Base-by-base conservation (phyloP, 192 early-diverging fungal species). In the Mycoemilia scoparia region DNA sequence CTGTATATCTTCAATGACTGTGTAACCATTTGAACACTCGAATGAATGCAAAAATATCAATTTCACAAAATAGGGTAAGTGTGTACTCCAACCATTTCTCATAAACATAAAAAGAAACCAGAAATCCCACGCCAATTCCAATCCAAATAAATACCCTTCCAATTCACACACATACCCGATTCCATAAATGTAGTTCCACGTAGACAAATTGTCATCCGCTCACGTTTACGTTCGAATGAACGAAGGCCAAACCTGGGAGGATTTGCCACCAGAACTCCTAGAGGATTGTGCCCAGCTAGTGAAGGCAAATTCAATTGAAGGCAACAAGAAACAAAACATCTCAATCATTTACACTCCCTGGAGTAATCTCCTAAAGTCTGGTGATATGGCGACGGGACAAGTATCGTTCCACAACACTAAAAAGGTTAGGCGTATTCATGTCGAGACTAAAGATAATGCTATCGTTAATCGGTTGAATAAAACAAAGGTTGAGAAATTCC, bases 221-320 rank as follows among this genome's bases (percentile, higher is more conserved):
- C 95, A 98, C 71, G 86, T 95, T 1, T 98, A 98, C 46, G 66
- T 98, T 34, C 71, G 95, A 0, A 57, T 98, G 18, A 38, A 62
- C 8, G 34, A 45, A 0, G 69, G 61, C 5, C 67, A 71, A 37
- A 71, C 64, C 4, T 98, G 93, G 93, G 76, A 86, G 4, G 52
- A 52, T 29, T 87, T 98, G 17, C 73, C 79, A 0, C 30, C 70
- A 34, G 46, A 32, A 4, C 66, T 92, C 11, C 51, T 98, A 3
- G 60, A 69, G 19, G 95, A 98, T 39, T 61, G 75, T 13, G 95
- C 85, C 2, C 95, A 98, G 51, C 64, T 98, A 9, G 82, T 82
- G 36, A 98, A 98, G 57, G 91, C 89, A 4, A 98, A 98, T 65
- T 80, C 76, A 45, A 98, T 96, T 41, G 82, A 92, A 58, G 91